A percentile compares a stretch with the other conserved stretches of the same genome.
These are phyloP conservation scores for Phalaenopsis aphrodite DNA, from an alignment of 106 monocot species.

Conservation along the genomic window DNA sequence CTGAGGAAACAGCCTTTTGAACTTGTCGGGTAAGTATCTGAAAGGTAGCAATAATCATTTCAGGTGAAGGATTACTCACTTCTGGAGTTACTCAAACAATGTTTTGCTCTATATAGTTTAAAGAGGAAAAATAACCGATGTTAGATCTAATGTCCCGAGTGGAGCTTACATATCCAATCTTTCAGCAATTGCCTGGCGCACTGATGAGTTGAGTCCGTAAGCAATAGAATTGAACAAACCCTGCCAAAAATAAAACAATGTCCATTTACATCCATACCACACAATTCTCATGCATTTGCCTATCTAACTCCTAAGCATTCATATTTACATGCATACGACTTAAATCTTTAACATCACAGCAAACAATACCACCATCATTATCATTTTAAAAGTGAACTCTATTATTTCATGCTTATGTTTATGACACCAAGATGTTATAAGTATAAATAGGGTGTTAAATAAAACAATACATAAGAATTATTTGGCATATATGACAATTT, in stretches of 20 bases:
- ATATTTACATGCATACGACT: too few species aligned
- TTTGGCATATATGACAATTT: too few species aligned
- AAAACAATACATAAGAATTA: too few species aligned
- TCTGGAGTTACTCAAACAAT: neutral
- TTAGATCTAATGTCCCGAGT: neutral
- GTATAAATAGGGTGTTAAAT: too few species aligned
- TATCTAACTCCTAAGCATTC: too few species aligned
- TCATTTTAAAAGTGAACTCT: too few species aligned
- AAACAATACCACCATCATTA: too few species aligned
- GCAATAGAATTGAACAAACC: conserved; percentile 96
- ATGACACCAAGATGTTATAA: too few species aligned
- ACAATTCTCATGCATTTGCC: too few species aligned
- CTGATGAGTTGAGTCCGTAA: conserved; percentile 91
- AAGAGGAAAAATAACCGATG: neutral
- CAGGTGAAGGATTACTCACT: neutral
- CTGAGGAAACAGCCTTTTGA: conserved; percentile 31
- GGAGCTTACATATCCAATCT: conserved; percentile 62
- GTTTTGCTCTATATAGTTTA: neutral
- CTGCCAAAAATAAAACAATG: conserved; percentile 14
- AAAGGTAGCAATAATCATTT: neutral
- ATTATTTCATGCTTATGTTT: too few species aligned
- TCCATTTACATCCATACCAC: neutral
- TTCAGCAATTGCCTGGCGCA: conserved; percentile 76
- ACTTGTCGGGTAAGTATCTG: conserved; percentile 62
- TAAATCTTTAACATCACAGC: too few species aligned